phyloP scores from a whole-genome alignment of 129 eudicot genomes.

The Logfia minima region DNA sequence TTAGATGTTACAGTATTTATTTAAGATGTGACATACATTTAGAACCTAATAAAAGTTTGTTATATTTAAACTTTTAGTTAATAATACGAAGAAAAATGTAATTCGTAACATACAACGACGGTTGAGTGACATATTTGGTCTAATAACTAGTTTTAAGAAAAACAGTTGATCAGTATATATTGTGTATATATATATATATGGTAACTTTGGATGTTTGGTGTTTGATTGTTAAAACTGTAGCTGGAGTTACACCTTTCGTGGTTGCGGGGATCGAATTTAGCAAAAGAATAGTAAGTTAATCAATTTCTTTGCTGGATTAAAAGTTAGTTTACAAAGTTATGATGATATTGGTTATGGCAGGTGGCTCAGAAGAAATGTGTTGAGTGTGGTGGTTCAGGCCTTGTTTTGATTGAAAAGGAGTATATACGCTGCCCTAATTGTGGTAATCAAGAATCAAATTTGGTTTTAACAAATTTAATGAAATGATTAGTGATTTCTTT shows the following conservation, averaged over 20 bases:
- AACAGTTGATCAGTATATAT: neutral
- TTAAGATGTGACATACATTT: too few species aligned
- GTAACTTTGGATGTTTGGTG: neutral
- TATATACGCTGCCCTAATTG: slow-evolving; percentile 87
- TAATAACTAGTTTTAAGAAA: too few species aligned
- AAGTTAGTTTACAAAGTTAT: neutral
- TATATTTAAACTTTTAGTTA: too few species aligned
- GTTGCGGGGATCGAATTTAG: slow-evolving; percentile 93
- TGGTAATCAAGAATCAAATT: slow-evolving; percentile 40
- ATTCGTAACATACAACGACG: too few species aligned
- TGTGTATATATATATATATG: neutral
- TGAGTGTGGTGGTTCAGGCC: slow-evolving; percentile 83
- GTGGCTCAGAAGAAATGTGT: slow-evolving; percentile 68
- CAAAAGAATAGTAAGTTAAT: slow-evolving; percentile 71
- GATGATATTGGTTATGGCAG: slow-evolving; percentile 33
- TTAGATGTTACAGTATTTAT: too few species aligned
- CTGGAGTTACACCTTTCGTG: slow-evolving; percentile 85
- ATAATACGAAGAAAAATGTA: too few species aligned
- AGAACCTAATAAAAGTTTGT: too few species aligned
- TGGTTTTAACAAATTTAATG: neutral
- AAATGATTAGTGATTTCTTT: neutral
- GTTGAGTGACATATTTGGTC: too few species aligned
- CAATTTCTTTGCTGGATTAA: neutral
- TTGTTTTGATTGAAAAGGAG: slow-evolving; percentile 69
- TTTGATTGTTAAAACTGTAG: slow-evolving; percentile 40